A percentile compares a stretch with the other conserved stretches of the same genome.
These are phyloP conservation scores for Plantago major DNA, from an alignment of 257 asterid species.

Conservation along the genomic window DNA sequence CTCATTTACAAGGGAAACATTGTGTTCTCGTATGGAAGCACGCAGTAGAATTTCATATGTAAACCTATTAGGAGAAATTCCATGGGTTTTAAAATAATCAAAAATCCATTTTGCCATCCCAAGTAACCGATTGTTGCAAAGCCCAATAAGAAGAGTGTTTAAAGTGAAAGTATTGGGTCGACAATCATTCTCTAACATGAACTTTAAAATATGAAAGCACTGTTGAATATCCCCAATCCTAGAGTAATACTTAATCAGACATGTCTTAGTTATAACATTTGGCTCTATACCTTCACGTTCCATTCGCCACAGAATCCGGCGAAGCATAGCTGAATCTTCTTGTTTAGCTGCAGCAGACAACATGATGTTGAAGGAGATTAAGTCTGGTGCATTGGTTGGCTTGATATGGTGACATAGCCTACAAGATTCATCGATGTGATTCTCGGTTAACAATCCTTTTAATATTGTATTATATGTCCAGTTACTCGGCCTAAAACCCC, in stretches of 20 bases:
- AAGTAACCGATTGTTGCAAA: constrained; percentile 45
- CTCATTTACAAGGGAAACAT: constrained; percentile 31
- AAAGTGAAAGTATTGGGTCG: no score
- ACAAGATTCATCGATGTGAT: constrained; percentile 35
- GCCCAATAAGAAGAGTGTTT: no score
- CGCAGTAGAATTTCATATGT: constrained; percentile 51
- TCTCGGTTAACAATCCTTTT: constrained; percentile 50
- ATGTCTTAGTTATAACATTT: constrained; percentile 47
- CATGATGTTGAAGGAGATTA: constrained; percentile 49
- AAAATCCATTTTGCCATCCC: constrained; percentile 34
- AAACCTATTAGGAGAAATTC: constrained; percentile 40
- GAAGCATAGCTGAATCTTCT: constrained; percentile 30
- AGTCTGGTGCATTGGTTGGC: constrained; percentile 47
- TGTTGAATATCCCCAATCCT: constrained; percentile 26
- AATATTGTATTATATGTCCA: constrained; percentile 45
- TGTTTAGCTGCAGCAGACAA: constrained; percentile 56
- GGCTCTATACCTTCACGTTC: constrained; percentile 33
- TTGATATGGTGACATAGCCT: constrained; percentile 30
- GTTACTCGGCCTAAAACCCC: constrained; percentile 48
- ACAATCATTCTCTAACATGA: constrained; percentile 38
- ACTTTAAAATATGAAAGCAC: constrained; percentile 38
- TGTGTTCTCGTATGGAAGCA: constrained; percentile 39
- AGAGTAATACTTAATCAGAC: constrained; percentile 47
- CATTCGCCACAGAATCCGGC: constrained; percentile 35
- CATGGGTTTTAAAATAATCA: constrained; percentile 28